Evolutionary conservation across 768 basidiomycete species (phyloP).

Genomic region (Steccherinum ochraceum): DNA sequence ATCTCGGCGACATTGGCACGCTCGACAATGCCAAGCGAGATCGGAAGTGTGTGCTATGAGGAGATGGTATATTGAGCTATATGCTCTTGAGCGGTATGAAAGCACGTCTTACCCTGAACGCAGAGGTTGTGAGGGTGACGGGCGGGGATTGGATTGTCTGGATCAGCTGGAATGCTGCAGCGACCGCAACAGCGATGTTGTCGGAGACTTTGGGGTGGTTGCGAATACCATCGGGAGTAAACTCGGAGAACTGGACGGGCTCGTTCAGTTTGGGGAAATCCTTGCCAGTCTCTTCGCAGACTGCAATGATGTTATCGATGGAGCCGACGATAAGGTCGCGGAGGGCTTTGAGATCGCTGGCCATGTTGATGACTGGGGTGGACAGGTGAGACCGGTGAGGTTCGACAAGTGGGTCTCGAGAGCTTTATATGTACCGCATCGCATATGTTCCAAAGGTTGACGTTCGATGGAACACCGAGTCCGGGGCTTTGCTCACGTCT

Average conservation of each 20-base stretch:
- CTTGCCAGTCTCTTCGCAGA: slow-evolving; percentile 14
- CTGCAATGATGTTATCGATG: slow-evolving; percentile 14
- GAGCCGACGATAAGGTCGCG: slow-evolving; percentile 1
- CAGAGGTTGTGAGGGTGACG: slow-evolving; percentile 11
- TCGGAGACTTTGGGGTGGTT: slow-evolving; percentile 22
- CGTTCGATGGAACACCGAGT: no score
- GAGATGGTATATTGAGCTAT: no score
- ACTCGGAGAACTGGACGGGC: slow-evolving; percentile 19
- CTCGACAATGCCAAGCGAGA: slow-evolving; percentile 18
- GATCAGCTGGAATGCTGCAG: slow-evolving; percentile 29
- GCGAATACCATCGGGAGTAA: slow-evolving; percentile 21
- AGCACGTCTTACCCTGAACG: slow-evolving; percentile 8
- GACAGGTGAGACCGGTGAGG: no score
- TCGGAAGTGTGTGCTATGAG: no score
- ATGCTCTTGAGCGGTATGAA: no score
- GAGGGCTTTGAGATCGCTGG: slow-evolving; percentile 6
- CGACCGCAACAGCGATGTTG: slow-evolving; percentile 24
- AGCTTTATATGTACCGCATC: no score
- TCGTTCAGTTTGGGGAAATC: slow-evolving; percentile 23
- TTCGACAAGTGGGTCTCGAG: no score
- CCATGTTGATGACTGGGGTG: no score
- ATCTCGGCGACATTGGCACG: slow-evolving; percentile 25
- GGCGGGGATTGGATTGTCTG: slow-evolving; percentile 24
- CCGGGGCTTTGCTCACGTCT: no score
- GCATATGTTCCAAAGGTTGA: no score